phyloP scores from a whole-genome alignment of 2,329 filamentous ascomycete species.

The Pseudopithomyces chartarum region DNA sequence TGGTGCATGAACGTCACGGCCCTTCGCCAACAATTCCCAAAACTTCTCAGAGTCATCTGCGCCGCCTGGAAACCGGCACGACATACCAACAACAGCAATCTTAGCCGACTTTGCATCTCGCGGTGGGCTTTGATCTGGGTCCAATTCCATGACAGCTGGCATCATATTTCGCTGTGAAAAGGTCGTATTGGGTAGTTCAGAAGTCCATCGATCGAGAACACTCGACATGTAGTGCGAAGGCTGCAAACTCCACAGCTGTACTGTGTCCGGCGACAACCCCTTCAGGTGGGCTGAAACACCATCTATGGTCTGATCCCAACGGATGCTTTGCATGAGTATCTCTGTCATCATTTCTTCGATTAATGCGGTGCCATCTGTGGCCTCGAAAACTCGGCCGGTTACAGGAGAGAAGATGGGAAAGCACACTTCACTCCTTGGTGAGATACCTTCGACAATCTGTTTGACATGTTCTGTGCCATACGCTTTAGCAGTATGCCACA shows the following conservation, averaged over 20 bases:
- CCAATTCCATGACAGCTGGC: neutral
- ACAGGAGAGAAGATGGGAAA: neutral
- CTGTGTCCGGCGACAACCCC: neutral
- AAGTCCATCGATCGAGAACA: neutral
- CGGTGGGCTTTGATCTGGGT: slow-evolving; percentile 6
- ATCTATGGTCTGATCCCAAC: slow-evolving; percentile 1
- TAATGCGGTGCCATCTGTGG: neutral
- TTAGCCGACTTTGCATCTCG: neutral
- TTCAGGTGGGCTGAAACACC: neutral
- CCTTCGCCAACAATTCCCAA: slow-evolving; percentile 43
- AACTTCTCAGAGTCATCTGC: slow-evolving; percentile 32
- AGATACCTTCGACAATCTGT: neutral
- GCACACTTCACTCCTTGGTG: neutral
- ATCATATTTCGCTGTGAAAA: neutral
- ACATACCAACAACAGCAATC: slow-evolving; percentile 30
- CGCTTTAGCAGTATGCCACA: slow-evolving; percentile 1
- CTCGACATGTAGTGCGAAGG: neutral
- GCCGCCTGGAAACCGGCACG: slow-evolving; percentile 24
- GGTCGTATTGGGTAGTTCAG: neutral
- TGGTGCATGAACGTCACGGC: slow-evolving; percentile 26
- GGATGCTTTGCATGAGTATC: neutral
- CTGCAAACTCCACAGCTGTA: neutral
- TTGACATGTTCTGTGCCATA: neutral
- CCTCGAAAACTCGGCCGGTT: neutral
- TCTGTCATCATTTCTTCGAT: slow-evolving; percentile 6